These are phyloP conservation scores for Lepraria neglecta DNA, from an alignment of 495 filamentous ascomycete genomes.

Conservation along the genomic window DNA sequence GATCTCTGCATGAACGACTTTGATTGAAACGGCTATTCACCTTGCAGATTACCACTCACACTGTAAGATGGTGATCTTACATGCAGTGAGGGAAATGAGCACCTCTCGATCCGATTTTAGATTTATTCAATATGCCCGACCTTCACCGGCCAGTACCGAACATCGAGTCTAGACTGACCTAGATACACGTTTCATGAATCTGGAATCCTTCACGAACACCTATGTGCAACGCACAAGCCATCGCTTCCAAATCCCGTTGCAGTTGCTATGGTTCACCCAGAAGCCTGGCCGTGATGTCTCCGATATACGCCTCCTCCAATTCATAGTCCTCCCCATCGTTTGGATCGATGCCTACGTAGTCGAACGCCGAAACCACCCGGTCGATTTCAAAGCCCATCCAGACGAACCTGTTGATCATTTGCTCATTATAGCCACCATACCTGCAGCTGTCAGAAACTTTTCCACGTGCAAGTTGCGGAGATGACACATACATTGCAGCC, in stretches of 20 bases:
- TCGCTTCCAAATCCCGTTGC: background rate
- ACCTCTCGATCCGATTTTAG: background rate
- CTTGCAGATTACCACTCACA: background rate
- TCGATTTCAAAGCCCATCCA: constrained; percentile 94
- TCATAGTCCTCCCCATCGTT: constrained; percentile 73
- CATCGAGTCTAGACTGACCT: background rate
- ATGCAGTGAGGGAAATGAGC: background rate
- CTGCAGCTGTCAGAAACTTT: constrained; percentile 39
- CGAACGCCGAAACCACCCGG: constrained; percentile 77
- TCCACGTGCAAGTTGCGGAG: constrained; percentile 23
- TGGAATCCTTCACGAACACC: constrained; percentile 1
- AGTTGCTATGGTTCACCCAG: constrained; percentile 60
- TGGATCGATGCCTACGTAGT: constrained; percentile 71
- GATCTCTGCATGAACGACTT: background rate
- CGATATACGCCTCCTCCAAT: constrained; percentile 79
- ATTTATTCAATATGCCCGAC: background rate
- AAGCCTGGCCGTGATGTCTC: constrained; percentile 78
- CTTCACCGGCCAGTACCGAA: background rate
- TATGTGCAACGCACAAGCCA: constrained; percentile 7
- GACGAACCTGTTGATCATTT: constrained; percentile 80
- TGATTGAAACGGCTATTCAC: background rate
- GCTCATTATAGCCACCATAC: constrained; percentile 84
- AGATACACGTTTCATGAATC: background rate
- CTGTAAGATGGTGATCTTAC: background rate
- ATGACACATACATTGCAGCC: constrained; percentile 39